Conservation (phyloP, 352 stramenopile species). For the Pythium pectinolyticum region DNA sequence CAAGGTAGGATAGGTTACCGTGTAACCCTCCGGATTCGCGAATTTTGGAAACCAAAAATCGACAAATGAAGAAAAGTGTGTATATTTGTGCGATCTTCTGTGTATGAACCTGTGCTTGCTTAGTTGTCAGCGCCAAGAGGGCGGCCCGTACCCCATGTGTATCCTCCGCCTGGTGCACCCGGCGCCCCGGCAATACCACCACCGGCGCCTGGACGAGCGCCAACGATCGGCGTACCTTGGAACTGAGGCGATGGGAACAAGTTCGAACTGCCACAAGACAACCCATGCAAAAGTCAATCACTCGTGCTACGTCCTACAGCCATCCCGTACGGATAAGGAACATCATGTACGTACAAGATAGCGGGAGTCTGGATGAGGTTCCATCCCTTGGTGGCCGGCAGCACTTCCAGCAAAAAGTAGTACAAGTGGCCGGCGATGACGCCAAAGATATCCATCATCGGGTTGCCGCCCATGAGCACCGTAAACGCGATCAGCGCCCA, state of each 20-base stretch:
- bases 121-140: conserved; percentile 53
- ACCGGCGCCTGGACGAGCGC: conserved; percentile 39
- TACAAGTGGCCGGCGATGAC: conserved; percentile 87
- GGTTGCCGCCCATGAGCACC: conserved; percentile 81
- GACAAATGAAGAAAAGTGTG: no score
- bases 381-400: conserved; percentile 84
- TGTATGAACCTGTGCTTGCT: no score
- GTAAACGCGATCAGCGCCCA: conserved; percentile 90
- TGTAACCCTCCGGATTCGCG: no score
- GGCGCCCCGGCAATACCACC: conserved; percentile 34
- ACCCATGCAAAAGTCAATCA: neutral
- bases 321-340: neutral
- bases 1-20: no score
- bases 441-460: conserved; percentile 87
- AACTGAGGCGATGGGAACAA: conserved; percentile 68
- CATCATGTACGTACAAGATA: conserved; percentile 63
- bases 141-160: conserved; percentile 68
- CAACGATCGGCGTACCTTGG: conserved; percentile 57
- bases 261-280: conserved; percentile 37
- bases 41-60: no score
- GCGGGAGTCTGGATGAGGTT: conserved; percentile 78
- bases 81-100: no score
- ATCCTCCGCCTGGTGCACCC: conserved; percentile 44
- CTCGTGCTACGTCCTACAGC: no score
- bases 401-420: conserved; percentile 89